These are phyloP conservation scores for Bremia lactucae DNA, from an alignment of 352 stramenopile genomes.

Conservation along the genomic window DNA sequence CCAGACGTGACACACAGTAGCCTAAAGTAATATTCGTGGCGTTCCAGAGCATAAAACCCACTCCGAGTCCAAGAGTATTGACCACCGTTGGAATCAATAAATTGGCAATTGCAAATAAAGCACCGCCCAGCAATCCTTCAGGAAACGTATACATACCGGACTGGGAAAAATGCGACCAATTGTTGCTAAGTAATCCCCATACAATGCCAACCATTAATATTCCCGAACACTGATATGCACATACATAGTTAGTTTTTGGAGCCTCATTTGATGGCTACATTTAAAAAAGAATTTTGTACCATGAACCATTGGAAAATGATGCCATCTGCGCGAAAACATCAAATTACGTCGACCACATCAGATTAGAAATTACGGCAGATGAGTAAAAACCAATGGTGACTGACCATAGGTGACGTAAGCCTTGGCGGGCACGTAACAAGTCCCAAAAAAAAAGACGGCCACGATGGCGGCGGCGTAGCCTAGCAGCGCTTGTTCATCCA, in stretches of 20 bases:
- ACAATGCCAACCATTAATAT: slow-evolving; percentile 72
- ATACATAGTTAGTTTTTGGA: neutral
- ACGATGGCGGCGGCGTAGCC: slow-evolving; percentile 54
- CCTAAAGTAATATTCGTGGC: slow-evolving; percentile 74
- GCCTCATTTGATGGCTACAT: slow-evolving; percentile 1
- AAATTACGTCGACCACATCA: slow-evolving; percentile 10
- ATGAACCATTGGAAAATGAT: slow-evolving; percentile 88
- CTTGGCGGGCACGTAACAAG: slow-evolving; percentile 79
- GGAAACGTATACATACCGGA: slow-evolving; percentile 73
- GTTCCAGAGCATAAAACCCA: slow-evolving; percentile 85
- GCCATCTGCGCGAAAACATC: slow-evolving; percentile 34
- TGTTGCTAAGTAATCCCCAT: slow-evolving; percentile 73
- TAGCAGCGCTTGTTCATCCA: slow-evolving; percentile 28
- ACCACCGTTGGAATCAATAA: slow-evolving; percentile 78
- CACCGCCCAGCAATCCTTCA: slow-evolving; percentile 60
- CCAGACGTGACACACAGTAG: slow-evolving; percentile 66
- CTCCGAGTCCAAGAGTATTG: slow-evolving; percentile 64
- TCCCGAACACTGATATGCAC: slow-evolving; percentile 47
- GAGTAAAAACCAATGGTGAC: slow-evolving; percentile 2
- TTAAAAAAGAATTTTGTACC: slow-evolving; percentile 20
- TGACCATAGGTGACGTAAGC: slow-evolving; percentile 71
- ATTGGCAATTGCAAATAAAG: slow-evolving; percentile 72
- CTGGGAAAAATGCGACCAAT: slow-evolving; percentile 66
- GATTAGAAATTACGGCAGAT: neutral
- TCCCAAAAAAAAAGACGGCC: slow-evolving; percentile 77